Percentiles rank a stretch among this genome's conserved stretches.
phyloP scores from a whole-genome alignment of 441 rosid species.

The Populus trichocarpa region DNA sequence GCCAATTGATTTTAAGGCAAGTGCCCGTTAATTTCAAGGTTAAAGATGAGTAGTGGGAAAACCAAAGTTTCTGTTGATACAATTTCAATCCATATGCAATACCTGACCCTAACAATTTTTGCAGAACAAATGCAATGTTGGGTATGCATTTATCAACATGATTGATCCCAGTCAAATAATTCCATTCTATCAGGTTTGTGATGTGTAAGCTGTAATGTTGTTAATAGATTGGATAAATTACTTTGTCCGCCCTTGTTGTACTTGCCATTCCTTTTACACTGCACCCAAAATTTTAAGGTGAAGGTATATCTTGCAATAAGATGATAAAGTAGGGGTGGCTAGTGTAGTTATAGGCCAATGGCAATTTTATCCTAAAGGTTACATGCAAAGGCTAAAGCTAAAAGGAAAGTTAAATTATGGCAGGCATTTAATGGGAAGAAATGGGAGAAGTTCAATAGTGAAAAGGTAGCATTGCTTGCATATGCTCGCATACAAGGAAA shows the following conservation, averaged over 20 bases:
- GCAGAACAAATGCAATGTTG: conserved; percentile 84
- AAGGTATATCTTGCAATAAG: not conserved
- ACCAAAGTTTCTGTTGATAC: not conserved
- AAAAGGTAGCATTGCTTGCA: conserved; percentile 70
- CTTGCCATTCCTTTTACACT: not conserved
- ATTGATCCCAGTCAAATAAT: conserved; percentile 52
- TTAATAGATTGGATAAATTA: not conserved
- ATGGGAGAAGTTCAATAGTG: conserved; percentile 83
- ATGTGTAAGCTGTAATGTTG: not conserved
- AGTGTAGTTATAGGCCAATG: not conserved
- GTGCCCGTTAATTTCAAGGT: conserved; percentile 14
- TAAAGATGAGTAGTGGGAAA: not conserved
- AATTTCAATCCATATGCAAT: not conserved
- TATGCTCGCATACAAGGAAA: conserved; percentile 82
- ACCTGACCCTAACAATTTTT: conserved; percentile 20
- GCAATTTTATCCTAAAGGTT: not conserved
- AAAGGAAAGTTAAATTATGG: conserved; percentile 13
- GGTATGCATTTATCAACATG: conserved; percentile 82
- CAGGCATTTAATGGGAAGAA: conserved; percentile 73
- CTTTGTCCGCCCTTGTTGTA: too few relatives aligned
- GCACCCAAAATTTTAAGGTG: not conserved
- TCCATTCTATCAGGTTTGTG: conserved; percentile 60
- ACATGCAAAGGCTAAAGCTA: conserved; percentile 7
- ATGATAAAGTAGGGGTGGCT: not conserved
- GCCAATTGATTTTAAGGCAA: conserved; percentile 75